A percentile compares a stretch with the other conserved stretches of the same genome.
Evolutionary conservation across 768 basidiomycete species (phyloP).

Genomic region (Kwoniella bestiolae): DNA sequence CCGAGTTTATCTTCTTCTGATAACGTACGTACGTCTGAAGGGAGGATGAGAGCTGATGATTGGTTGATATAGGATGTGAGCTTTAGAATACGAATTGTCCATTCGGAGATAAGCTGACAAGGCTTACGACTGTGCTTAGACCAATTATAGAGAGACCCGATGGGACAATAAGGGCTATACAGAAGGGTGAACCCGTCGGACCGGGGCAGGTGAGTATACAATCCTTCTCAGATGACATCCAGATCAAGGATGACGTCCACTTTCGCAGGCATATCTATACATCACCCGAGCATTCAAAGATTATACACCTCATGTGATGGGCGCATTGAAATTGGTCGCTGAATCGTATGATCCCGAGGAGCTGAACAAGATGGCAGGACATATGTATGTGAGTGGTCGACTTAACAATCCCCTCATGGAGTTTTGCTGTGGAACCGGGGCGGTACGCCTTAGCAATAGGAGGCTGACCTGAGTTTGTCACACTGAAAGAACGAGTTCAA

Average conservation of each 20-base stretch:
- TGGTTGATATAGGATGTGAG: slow-evolving; percentile 59
- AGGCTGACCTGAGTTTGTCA: background rate
- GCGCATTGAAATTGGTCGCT: slow-evolving; percentile 60
- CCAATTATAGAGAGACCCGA: slow-evolving; percentile 75
- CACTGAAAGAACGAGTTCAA: slow-evolving; percentile 68
- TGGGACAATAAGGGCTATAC: slow-evolving; percentile 81
- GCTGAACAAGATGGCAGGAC: slow-evolving; percentile 66
- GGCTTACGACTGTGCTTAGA: slow-evolving; percentile 59
- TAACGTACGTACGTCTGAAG: background rate
- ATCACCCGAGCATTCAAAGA: slow-evolving; percentile 79
- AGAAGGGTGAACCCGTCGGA: slow-evolving; percentile 69
- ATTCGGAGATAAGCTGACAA: background rate
- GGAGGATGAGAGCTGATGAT: background rate
- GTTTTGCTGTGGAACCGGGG: too few species aligned
- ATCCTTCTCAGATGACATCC: background rate
- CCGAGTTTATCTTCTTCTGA: too few species aligned
- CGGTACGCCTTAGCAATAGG: background rate
- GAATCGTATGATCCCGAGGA: slow-evolving; percentile 56
- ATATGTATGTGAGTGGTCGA: slow-evolving; percentile 65
- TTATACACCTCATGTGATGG: slow-evolving; percentile 75
- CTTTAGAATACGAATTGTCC: slow-evolving; percentile 5
- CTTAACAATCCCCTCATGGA: too few species aligned
- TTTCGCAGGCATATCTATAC: slow-evolving; percentile 72
- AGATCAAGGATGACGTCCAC: slow-evolving; percentile 3
- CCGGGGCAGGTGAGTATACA: slow-evolving; percentile 62